Percentiles rank a stretch among this genome's conserved stretches.
phyloP scores from a whole-genome alignment of 306 rosid species.

The Biancaea sappan region DNA sequence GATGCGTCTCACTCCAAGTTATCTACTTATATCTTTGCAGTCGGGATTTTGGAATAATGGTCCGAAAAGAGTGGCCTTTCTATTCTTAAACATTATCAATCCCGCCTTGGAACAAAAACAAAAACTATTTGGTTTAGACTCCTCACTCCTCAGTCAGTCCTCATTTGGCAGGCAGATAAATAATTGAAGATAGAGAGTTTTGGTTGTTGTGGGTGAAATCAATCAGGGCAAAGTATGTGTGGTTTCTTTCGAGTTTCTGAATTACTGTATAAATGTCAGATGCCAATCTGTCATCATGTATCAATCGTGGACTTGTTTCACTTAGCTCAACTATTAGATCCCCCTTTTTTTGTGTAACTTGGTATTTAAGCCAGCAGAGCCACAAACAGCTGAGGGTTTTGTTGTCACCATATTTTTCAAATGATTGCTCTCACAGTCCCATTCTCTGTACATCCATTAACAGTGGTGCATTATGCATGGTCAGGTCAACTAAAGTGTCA shows the following conservation, averaged over 20 bases:
- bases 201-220: neutral
- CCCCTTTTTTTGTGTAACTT: neutral
- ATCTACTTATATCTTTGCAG: no score
- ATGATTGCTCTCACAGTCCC: neutral
- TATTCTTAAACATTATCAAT: no score
- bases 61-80: no score
- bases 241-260: neutral
- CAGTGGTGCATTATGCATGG: neutral
- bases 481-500: conserved; percentile 46
- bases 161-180: neutral
- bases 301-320: neutral
- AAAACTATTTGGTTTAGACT: neutral
- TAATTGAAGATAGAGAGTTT: neutral
- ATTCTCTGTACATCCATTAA: neutral
- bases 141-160: no score
- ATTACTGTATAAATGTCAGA: neutral
- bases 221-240: neutral
- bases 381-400: neutral
- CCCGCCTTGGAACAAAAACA: neutral
- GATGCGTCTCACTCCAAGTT: no score
- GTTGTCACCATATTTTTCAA: no score
- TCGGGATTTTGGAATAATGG: no score
- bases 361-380: neutral
- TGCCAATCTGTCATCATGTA: neutral
- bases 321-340: neutral